phyloP scores from a whole-genome alignment of 73 alveolate species.

The Uronychia setigera region DNA sequence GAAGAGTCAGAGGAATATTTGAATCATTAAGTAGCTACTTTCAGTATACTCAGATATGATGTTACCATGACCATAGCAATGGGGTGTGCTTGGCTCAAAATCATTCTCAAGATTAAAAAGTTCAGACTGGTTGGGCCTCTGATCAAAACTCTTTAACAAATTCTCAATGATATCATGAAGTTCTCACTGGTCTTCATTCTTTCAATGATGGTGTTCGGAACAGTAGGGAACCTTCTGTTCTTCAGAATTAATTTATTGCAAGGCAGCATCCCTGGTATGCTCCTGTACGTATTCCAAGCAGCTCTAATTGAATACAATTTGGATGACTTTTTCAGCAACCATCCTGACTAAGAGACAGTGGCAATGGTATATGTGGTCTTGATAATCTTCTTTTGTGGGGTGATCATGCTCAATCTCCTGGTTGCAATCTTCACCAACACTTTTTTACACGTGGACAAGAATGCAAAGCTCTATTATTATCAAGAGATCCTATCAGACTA shows the following conservation, averaged over 20 bases:
- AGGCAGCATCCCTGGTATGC: not conserved
- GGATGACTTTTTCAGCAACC: not conserved
- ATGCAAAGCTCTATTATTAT: not conserved
- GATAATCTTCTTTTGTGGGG: no score
- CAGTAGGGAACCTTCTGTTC: not conserved
- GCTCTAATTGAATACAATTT: not conserved
- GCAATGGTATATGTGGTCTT: not conserved
- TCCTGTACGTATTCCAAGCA: not conserved
- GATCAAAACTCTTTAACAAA: not conserved
- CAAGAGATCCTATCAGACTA: not conserved
- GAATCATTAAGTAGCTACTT: not conserved
- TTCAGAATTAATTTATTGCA: no score
- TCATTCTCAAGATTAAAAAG: not conserved
- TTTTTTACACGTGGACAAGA: not conserved
- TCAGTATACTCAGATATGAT: not conserved
- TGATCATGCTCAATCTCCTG: not conserved
- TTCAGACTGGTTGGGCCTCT: not conserved
- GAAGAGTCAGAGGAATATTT: not conserved
- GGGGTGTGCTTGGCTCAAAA: not conserved
- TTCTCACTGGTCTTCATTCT: not conserved
- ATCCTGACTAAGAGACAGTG: not conserved
- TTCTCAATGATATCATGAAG: not conserved
- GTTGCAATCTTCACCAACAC: not conserved
- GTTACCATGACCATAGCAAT: not conserved
- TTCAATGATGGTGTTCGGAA: not conserved